Evolutionary conservation across 163 green algal genomes (phyloP), one percentile per base, ranked within the genome.

Genomic region (Chlamydomonas reinhardtii): DNA sequence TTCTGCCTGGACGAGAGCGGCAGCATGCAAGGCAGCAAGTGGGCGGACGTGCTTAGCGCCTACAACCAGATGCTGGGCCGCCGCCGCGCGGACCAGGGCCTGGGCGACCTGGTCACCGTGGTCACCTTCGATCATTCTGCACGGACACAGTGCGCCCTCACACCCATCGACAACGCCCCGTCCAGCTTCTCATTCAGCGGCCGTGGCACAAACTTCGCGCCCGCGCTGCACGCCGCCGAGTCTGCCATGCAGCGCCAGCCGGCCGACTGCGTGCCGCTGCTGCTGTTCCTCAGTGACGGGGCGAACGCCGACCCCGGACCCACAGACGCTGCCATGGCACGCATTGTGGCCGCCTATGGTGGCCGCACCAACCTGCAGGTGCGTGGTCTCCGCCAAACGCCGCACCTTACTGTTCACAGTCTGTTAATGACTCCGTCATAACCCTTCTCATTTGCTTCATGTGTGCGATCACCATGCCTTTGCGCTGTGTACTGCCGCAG

Each of bases 211-310:
- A 37, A 29, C 78, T 92, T 91, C 27, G 74, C 52, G 19, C 74
- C 79, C 3, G 52, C 66, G 31, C 68, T 78, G 68, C 31, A 48
- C n/a, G 16, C 4, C 5, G 79, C 76, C 12, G 78, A 71, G 61
- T 66, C 62, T 65, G 31, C n/a, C 68, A 27, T 74, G 83, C 32
- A 4, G 22, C 1, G 16, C 9, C 80, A 73, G 66, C 77, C 82
- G 4, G 22, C 84, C 35, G 76, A 86, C 68, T 70, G 71, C 64
- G 89, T 75, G 39, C 89, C 89, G n/a, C 65, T 92, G 43, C 75
- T 92, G 34, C 59, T 92, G 24, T 91, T 91, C 80, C 91, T 92
- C 80, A 89, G 80, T 12, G 89, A 92, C 73, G 89, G 89, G 4
- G 48, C 72, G 20, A 80, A 80, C 31, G 15, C 3, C 31, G 74